Percentiles rank a stretch among this genome's conserved stretches.
Conservation (phyloP, 345 rosid species). For the Rubroshorea leprosula region DNA sequence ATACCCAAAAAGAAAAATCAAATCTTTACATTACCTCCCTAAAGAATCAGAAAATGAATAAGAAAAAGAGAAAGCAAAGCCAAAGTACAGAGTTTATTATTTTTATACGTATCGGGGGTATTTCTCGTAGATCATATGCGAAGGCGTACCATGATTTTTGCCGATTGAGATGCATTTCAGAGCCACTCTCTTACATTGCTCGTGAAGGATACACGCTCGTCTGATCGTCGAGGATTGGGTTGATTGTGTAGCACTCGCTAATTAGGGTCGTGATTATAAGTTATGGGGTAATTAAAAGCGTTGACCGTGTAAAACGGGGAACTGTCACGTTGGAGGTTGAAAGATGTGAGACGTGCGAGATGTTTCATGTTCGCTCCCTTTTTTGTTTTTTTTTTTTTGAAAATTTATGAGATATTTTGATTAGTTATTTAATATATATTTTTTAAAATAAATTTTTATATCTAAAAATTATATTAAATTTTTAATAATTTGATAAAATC, state of each 20-base stretch:
- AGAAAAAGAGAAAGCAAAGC: not conserved
- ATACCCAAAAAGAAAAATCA: not conserved
- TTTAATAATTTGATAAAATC: too few relatives aligned
- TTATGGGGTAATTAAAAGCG: not conserved
- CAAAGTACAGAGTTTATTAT: too few relatives aligned
- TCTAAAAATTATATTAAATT: too few relatives aligned
- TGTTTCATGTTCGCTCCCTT: too few relatives aligned
- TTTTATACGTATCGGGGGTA: not conserved
- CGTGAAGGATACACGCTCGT: not conserved
- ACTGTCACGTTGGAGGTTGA: constrained; percentile 12
- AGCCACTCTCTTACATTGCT: not conserved
- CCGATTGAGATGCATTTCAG: not conserved
- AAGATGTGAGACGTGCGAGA: constrained; percentile 1
- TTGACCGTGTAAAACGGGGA: constrained; percentile 15
- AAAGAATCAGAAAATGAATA: not conserved
- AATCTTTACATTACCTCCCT: not conserved
- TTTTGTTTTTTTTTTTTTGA: too few relatives aligned
- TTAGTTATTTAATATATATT: too few relatives aligned
- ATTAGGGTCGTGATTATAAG: not conserved
- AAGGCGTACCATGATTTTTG: not conserved
- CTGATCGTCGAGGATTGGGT: too few relatives aligned
- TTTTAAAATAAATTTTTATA: too few relatives aligned
- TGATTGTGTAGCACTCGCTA: not conserved
- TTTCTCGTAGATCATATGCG: not conserved
- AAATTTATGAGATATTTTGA: too few relatives aligned